These are phyloP conservation scores for Mesembryanthemum crystallinum DNA, from an alignment of 148 eudicot species.

Conservation along the genomic window DNA sequence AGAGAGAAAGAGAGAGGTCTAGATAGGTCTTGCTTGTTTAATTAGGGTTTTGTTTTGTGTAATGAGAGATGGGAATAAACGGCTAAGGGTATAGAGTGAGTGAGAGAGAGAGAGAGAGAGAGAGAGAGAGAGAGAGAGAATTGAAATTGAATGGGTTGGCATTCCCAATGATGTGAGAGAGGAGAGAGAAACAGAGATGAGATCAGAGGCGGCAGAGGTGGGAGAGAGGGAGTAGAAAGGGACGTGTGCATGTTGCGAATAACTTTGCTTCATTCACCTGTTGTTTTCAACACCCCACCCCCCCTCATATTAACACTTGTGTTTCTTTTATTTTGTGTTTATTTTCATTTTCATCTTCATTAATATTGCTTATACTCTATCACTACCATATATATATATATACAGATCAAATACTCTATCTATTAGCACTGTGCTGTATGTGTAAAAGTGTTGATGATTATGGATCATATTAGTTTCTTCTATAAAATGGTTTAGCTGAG, in stretches of 20 bases:
- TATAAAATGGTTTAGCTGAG: too few relatives aligned
- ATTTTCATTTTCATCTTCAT: too few relatives aligned
- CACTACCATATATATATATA: too few relatives aligned
- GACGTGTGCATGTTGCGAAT: constrained; percentile 81
- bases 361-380: too few relatives aligned
- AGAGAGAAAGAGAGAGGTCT: too few relatives aligned
- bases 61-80: neutral
- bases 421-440: too few relatives aligned
- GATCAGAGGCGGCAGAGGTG: constrained; percentile 69
- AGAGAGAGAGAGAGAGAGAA: neutral
- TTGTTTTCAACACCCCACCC: constrained; percentile 28
- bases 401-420: too few relatives aligned
- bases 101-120: neutral
- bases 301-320: constrained; percentile 17
- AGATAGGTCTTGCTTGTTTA: neutral
- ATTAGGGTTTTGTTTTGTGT: neutral
- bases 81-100: constrained; percentile 2
- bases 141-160: constrained; percentile 53
- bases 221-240: constrained; percentile 64
- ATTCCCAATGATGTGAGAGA: constrained; percentile 32
- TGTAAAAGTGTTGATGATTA: too few relatives aligned
- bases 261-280: constrained; percentile 39
- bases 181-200: neutral
- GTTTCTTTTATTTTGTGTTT: neutral
- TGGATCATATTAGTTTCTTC: too few relatives aligned